Evolutionary conservation across 305 asterid genomes (phyloP).

Genomic region (Solanum chacoense): DNA sequence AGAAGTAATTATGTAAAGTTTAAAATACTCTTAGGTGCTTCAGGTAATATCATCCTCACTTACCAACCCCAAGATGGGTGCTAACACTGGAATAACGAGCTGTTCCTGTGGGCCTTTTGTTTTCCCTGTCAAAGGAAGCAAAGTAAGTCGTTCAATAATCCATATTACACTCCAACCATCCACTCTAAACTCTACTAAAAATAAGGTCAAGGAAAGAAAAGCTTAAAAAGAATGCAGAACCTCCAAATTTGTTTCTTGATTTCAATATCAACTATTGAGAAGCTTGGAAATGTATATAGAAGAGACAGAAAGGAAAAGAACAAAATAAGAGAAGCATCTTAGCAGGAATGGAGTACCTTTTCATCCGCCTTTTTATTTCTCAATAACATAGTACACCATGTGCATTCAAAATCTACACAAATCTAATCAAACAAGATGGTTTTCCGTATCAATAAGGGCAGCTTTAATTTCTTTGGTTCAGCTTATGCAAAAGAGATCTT

Average conservation of each 20-base stretch:
- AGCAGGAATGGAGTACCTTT: not conserved
- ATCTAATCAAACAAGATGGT: not conserved
- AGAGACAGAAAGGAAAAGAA: not conserved
- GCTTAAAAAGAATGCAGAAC: not conserved
- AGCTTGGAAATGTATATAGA: not conserved
- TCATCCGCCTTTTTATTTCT: not conserved
- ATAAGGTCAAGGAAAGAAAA: not conserved
- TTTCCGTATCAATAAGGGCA: not conserved
- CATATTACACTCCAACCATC: not conserved
- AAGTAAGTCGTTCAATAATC: not conserved
- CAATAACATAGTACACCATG: not conserved
- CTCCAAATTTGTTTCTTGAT: not conserved
- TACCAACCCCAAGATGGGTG: constrained; percentile 83
- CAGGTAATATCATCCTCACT: constrained; percentile 14
- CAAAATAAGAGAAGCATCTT: not conserved
- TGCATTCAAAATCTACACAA: not conserved
- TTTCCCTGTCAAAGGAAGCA: constrained; percentile 42
- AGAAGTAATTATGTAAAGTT: not conserved
- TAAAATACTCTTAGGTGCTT: not conserved
- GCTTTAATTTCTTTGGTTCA: not conserved
- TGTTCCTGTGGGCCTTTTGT: constrained; percentile 78
- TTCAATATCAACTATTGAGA: not conserved
- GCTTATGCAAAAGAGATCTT: not conserved
- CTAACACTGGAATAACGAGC: constrained; percentile 87
- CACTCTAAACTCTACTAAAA: not conserved